A percentile compares a stretch with the other conserved stretches of the same genome.
Conservation (phyloP, 768 basidiomycete genomes). For the Calocybe cyanea region DNA sequence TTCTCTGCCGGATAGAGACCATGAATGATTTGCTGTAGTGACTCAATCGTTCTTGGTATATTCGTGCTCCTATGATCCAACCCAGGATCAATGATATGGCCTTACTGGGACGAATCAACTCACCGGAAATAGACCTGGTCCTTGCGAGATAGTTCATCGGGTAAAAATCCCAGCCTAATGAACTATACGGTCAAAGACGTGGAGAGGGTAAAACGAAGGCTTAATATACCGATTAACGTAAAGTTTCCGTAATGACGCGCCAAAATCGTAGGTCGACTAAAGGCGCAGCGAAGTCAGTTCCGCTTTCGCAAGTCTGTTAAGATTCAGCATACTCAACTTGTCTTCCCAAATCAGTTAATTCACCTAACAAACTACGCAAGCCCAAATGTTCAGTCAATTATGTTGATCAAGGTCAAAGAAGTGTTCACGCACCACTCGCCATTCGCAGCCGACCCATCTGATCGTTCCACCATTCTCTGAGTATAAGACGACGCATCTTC, state of each 20-base stretch:
- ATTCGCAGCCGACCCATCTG: conserved; percentile 47
- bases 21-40: conserved; percentile 67
- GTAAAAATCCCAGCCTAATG: conserved; percentile 61
- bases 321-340: conserved; percentile 46
- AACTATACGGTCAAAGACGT: background rate
- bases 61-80: conserved; percentile 55
- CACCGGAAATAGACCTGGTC: conserved; percentile 59
- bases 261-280: conserved; percentile 66
- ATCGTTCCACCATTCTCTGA: conserved; percentile 50
- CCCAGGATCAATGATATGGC: background rate
- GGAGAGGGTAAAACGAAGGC: conserved; percentile 9
- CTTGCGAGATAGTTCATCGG: conserved; percentile 41
- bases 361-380: conserved; percentile 56
- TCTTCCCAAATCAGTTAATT: conserved; percentile 67
- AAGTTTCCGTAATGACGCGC: conserved; percentile 52
- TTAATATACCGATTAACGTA: conserved; percentile 69
- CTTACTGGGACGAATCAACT: background rate
- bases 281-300: background rate
- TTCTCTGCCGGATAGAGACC: conserved; percentile 64
- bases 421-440: conserved; percentile 57
- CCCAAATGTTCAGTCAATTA: background rate
- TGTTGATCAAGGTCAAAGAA: background rate
- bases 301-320: background rate
- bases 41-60: conserved; percentile 74
- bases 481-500: conserved; percentile 31